phyloP scores from a whole-genome alignment of 805 yeast genomes.

The Yamadazyma akitaensis region DNA sequence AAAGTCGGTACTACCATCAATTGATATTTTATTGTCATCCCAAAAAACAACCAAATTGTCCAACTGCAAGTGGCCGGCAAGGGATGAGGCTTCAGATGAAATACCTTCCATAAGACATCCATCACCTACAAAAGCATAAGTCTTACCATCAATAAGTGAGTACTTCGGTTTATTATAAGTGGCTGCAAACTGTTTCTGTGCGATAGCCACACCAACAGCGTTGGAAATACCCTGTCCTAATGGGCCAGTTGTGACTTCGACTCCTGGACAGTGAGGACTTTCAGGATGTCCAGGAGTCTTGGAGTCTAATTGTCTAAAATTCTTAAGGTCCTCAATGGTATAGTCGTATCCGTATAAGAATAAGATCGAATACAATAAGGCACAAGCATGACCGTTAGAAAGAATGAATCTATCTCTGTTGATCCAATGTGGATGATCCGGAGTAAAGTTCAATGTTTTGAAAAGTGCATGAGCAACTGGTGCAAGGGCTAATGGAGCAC shows the following conservation, averaged over 20 bases:
- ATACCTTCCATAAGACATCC: conserved; percentile 99
- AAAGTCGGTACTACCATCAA: conserved; percentile 86
- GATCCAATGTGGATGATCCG: conserved; percentile 87
- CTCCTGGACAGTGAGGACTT: conserved; percentile 75
- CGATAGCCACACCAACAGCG: conserved; percentile 96
- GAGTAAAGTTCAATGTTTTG: conserved; percentile 80
- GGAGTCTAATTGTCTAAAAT: conserved; percentile 86
- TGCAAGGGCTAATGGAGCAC: conserved; percentile 98
- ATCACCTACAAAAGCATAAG: conserved; percentile 86
- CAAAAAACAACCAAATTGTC: conserved; percentile 91
- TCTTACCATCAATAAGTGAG: conserved; percentile 68
- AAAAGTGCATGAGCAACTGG: conserved; percentile 90
- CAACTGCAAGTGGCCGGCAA: conserved; percentile 94
- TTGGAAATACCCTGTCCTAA: conserved; percentile 96
- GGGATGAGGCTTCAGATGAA: conserved; percentile 86
- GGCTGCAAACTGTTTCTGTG: conserved; percentile 89
- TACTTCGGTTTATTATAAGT: conserved; percentile 86
- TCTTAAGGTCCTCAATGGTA: conserved; percentile 80
- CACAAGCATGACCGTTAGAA: conserved; percentile 96
- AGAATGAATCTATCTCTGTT: conserved; percentile 94
- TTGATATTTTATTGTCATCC: conserved; percentile 96
- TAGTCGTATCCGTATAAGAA: conserved; percentile 83
- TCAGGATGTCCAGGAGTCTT: conserved; percentile 99
- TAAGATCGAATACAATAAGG: conserved; percentile 78
- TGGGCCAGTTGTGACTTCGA: conserved; percentile 98